These are phyloP conservation scores for Stevia rebaudiana DNA, from an alignment of 140 eudicot species.

Conservation along the genomic window DNA sequence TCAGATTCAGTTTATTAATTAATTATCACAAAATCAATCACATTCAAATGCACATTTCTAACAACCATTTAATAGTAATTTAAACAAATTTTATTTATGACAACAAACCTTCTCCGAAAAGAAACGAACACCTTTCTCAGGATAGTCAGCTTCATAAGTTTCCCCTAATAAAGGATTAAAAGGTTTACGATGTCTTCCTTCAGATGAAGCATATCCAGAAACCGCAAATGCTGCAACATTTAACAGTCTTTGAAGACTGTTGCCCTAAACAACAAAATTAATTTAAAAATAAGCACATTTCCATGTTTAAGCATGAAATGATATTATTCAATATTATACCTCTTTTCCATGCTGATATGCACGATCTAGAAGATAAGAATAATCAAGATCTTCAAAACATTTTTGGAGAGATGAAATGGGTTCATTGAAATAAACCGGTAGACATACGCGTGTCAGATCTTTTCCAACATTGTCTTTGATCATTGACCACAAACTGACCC, in stretches of 20 bases:
- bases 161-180: constrained; percentile 61
- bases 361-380: constrained; percentile 71
- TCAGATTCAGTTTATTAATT: too few relatives aligned
- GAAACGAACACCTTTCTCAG: constrained; percentile 55
- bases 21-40: too few relatives aligned
- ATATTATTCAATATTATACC: constrained; percentile 32
- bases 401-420: constrained; percentile 81
- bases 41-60: too few relatives aligned
- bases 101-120: constrained; percentile 54
- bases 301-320: background rate
- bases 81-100: background rate
- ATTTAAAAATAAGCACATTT: too few relatives aligned
- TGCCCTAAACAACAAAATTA: constrained; percentile 40
- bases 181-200: constrained; percentile 55
- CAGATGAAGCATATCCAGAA: constrained; percentile 60
- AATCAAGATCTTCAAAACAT: constrained; percentile 83
- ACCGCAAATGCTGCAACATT: constrained; percentile 68
- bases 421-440: constrained; percentile 84
- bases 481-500: constrained; percentile 84
- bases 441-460: constrained; percentile 80
- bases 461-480: constrained; percentile 86
- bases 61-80: background rate
- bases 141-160: constrained; percentile 66
- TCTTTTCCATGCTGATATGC: constrained; percentile 81
- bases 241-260: constrained; percentile 51